These are phyloP conservation scores for Fraxinus latifolia DNA, from an alignment of 305 asterid genomes.

Conservation along the genomic window DNA sequence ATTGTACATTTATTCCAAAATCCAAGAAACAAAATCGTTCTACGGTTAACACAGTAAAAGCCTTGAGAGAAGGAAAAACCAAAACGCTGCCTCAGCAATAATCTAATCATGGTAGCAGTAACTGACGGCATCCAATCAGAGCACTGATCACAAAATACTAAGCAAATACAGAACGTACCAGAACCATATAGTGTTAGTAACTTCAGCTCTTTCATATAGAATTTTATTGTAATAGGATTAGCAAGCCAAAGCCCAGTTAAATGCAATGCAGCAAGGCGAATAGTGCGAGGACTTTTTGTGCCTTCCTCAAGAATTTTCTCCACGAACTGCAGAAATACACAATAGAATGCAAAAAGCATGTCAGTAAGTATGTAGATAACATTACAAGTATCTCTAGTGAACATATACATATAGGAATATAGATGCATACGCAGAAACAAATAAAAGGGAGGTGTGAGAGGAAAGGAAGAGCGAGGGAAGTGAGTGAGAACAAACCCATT, in stretches of 20 bases:
- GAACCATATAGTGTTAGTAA: slow-evolving; percentile 89
- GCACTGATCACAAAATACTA: neutral
- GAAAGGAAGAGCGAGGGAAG: slow-evolving; percentile 7
- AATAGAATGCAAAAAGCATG: slow-evolving; percentile 5
- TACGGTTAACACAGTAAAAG: neutral
- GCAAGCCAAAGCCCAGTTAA: slow-evolving; percentile 91
- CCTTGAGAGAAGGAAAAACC: neutral
- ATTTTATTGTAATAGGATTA: slow-evolving; percentile 63
- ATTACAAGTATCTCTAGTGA: neutral
- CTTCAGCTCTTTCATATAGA: slow-evolving; percentile 82
- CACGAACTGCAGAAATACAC: slow-evolving; percentile 56
- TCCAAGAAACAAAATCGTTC: neutral
- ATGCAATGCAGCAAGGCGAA: slow-evolving; percentile 89
- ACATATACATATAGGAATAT: neutral
- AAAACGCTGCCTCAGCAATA: slow-evolving; percentile 6
- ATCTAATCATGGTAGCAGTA: slow-evolving; percentile 2
- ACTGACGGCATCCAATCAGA: slow-evolving; percentile 11
- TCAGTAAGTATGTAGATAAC: slow-evolving; percentile 15
- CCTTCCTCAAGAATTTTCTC: slow-evolving; percentile 93
- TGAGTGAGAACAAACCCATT: slow-evolving; percentile 58
- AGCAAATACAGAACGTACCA: slow-evolving; percentile 46
- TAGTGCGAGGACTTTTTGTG: slow-evolving; percentile 94
- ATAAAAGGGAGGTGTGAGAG: slow-evolving; percentile 6
- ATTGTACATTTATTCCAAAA: neutral
- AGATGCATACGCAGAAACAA: slow-evolving; percentile 7